A percentile compares a stretch with the other conserved stretches of the same genome.
phyloP scores from a whole-genome alignment of 2,329 filamentous ascomycete species.

The Aureobasidium subglaciale region DNA sequence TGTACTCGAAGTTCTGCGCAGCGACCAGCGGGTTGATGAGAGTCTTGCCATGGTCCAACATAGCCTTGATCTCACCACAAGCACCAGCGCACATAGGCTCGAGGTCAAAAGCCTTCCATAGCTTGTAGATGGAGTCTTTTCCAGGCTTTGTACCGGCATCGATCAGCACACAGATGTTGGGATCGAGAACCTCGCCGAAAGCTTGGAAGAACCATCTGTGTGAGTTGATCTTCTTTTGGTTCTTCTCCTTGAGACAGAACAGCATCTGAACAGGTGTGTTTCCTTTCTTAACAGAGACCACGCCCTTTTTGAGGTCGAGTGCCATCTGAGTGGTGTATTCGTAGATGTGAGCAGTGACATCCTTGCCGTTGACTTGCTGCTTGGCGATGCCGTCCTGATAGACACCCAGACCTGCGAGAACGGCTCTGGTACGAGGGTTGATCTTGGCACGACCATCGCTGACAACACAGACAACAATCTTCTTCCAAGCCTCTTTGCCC shows the following conservation, averaged over 20 bases:
- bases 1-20: conserved; percentile 98
- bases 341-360: conserved; percentile 96
- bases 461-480: conserved; percentile 97
- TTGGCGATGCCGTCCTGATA: conserved; percentile 99
- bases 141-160: conserved; percentile 95
- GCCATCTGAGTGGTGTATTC: conserved; percentile 83
- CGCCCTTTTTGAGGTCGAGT: conserved; percentile 79
- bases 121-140: conserved; percentile 88
- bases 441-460: conserved; percentile 97
- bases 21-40: conserved; percentile 90
- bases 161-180: conserved; percentile 92
- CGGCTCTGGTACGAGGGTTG: conserved; percentile 80
- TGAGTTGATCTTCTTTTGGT: conserved; percentile 99
- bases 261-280: conserved; percentile 90
- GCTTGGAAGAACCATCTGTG: conserved; percentile 99
- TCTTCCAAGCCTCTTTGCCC: conserved; percentile 99
- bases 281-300: conserved; percentile 75
- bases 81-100: conserved; percentile 97
- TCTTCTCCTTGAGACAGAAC: conserved; percentile 98
- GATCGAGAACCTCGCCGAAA: conserved; percentile 84
- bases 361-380: conserved; percentile 92
- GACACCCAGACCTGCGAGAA: conserved; percentile 87
- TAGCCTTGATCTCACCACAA: conserved; percentile 98
- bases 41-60: conserved; percentile 83
- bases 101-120: conserved; percentile 97